These are phyloP conservation scores for Aspergillus fructus DNA, from an alignment of 2,329 filamentous ascomycete genomes.

Conservation along the genomic window DNA sequence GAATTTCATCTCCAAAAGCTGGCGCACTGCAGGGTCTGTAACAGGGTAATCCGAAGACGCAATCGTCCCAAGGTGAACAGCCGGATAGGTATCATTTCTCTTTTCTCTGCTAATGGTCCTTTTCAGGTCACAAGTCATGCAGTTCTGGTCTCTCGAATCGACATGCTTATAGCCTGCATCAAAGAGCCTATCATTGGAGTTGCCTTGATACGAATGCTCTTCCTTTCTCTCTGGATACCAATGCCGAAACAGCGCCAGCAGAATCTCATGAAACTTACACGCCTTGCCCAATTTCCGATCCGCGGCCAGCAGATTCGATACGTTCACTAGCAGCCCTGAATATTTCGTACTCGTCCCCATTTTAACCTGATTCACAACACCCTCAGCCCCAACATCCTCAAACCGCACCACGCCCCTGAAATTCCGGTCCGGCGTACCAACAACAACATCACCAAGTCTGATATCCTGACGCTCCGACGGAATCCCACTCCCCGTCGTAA, in stretches of 20 bases:
- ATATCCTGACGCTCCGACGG: not conserved
- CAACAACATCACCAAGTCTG: not conserved
- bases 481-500: not conserved
- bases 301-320: not conserved
- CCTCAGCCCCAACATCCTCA: not conserved
- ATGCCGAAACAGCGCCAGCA: not conserved
- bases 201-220: not conserved
- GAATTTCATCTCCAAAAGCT: not conserved
- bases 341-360: not conserved
- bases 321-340: not conserved
- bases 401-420: not conserved
- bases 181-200: not conserved
- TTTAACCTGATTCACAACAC: not conserved
- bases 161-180: not conserved
- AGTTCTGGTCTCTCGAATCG: not conserved
- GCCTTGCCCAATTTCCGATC: not conserved
- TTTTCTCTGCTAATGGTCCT: not conserved
- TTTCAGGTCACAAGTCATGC: not conserved
- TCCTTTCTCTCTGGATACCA: not conserved
- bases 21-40: not conserved
- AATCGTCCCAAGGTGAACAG: not conserved
- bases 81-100: not conserved
- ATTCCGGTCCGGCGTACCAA: not conserved
- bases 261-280: not conserved
- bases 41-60: not conserved